Evolutionary conservation across 83 land plant species (phyloP), one percentile per base, ranked within the genome.

Genomic region (Thuja plicata): DNA sequence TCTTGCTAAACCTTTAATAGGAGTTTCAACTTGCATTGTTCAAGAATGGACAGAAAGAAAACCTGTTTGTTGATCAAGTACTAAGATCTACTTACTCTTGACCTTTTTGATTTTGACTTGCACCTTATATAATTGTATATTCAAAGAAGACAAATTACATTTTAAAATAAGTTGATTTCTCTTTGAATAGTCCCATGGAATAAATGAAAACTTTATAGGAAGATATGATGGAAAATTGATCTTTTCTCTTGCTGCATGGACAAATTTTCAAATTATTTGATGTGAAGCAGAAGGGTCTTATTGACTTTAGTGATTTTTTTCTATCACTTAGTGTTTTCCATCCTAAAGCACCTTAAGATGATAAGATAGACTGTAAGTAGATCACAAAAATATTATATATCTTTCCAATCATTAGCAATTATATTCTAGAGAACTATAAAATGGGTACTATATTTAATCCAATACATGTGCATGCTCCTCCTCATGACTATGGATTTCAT

Each of bases 211-310:
- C 9, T 45, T 87, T 82, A 37, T 70, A 43, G 35, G 8, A 73
- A 73, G 77, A 73, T 30, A 71, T 16, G 7, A 88, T 45, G n/a
- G 35, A 73, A 38, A 37, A 37, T 88, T 37, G 43, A 77, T 71
- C 43, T 27, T 87, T 46, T 80, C 27, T 73, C 13, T 32, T 73
- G 11, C 13, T 32, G 11, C 16, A 43, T 19, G 3, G 85, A 92
- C 96, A 98, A 98, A 94, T 98, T 12, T 98, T 98, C 95, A 95
- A 98, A 89, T 86, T 97, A 73, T 98, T 98, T 93, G 99, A 98
- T 91, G 94, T 91, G 27, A 96, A 97, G 93, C 91, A 85, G 57
- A 96, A 91, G 87, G 97, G 98, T 6, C 94, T 95, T 32, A 93
- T 98, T 89, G 99, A 96, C 89, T 98, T 98, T 89, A 95, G 97